Evolutionary conservation across 257 asterid species (phyloP).

Genomic region (Nicotiana otophora): DNA sequence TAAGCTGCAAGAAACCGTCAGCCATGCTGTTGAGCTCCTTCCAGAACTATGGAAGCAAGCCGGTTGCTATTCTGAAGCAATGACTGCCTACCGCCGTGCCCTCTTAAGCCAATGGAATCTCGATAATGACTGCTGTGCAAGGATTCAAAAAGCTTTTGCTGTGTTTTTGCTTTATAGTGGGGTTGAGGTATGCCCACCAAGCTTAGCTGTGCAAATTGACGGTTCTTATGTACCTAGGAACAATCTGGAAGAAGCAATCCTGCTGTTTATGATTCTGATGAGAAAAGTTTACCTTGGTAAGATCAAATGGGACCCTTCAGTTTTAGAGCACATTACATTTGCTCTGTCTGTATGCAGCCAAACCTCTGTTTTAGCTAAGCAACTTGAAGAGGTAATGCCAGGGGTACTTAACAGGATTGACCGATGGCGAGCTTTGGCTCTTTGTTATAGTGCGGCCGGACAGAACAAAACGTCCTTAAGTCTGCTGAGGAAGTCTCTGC

Average conservation of each 20-base stretch:
- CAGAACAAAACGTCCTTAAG: constrained; percentile 61
- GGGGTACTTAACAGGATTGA: constrained; percentile 72
- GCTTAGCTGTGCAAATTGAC: constrained; percentile 77
- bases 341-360: constrained; percentile 82
- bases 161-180: constrained; percentile 83
- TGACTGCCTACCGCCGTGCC: constrained; percentile 84
- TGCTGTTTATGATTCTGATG: constrained; percentile 92
- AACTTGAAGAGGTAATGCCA: constrained; percentile 86
- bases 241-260: constrained; percentile 91
- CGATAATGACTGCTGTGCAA: constrained; percentile 79
- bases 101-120: constrained; percentile 96
- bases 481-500: constrained; percentile 71
- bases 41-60: constrained; percentile 94
- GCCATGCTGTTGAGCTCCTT: constrained; percentile 92
- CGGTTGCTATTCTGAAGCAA: constrained; percentile 60
- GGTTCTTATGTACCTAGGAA: constrained; percentile 85
- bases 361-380: constrained; percentile 76
- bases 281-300: constrained; percentile 79
- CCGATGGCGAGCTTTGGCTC: constrained; percentile 84
- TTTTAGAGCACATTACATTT: constrained; percentile 82
- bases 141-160: constrained; percentile 93
- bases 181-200: constrained; percentile 80
- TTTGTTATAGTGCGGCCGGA: constrained; percentile 68
- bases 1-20: constrained; percentile 89
- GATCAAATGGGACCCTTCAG: constrained; percentile 77